These are phyloP conservation scores for Aureobasidium melanogenum DNA, from an alignment of 2,329 filamentous ascomycete genomes.

Conservation along the genomic window DNA sequence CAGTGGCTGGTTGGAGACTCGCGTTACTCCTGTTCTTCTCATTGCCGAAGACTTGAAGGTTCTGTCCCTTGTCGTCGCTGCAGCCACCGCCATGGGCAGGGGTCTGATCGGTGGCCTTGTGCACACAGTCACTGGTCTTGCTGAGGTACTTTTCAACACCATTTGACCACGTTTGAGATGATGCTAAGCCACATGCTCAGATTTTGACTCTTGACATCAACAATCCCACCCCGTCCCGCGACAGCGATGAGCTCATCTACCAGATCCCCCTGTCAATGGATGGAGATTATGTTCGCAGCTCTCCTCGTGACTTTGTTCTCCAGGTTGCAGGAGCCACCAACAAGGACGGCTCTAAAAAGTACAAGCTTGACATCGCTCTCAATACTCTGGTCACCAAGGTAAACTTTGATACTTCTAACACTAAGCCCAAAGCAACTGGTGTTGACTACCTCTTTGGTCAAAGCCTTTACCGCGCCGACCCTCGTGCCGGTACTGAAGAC, in stretches of 20 bases:
- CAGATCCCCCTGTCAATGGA: conserved; percentile 51
- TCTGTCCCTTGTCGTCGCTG: conserved; percentile 43
- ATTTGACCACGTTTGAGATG: accelerated
- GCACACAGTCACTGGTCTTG: conserved; percentile 36
- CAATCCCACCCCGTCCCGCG: conserved; percentile 30
- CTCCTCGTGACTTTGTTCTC: conserved; percentile 49
- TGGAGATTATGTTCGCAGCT: conserved; percentile 36
- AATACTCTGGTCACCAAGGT: conserved; percentile 60
- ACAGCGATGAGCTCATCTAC: conserved; percentile 41
- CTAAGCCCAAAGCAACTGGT: conserved; percentile 39
- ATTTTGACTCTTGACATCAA: conserved; percentile 41
- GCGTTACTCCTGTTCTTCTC: conserved; percentile 42
- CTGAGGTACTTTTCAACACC: conserved; percentile 16
- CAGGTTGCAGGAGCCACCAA: conserved; percentile 41
- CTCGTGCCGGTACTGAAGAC: conserved; percentile 20
- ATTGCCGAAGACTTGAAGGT: conserved; percentile 46
- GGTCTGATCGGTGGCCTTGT: conserved; percentile 26
- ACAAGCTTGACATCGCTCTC: conserved; percentile 48
- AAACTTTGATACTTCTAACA: conserved; percentile 53
- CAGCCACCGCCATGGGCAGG: conserved; percentile 38
- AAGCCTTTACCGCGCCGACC: conserved; percentile 32
- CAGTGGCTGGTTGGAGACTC: conserved; percentile 48
- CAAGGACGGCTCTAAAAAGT: conserved; percentile 43
- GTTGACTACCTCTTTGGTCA: conserved; percentile 35
- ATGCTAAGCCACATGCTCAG: neutral